A percentile compares a stretch with the other conserved stretches of the same genome.
Conservation (phyloP, 768 basidiomycete genomes). For the Russula sp. region DNA sequence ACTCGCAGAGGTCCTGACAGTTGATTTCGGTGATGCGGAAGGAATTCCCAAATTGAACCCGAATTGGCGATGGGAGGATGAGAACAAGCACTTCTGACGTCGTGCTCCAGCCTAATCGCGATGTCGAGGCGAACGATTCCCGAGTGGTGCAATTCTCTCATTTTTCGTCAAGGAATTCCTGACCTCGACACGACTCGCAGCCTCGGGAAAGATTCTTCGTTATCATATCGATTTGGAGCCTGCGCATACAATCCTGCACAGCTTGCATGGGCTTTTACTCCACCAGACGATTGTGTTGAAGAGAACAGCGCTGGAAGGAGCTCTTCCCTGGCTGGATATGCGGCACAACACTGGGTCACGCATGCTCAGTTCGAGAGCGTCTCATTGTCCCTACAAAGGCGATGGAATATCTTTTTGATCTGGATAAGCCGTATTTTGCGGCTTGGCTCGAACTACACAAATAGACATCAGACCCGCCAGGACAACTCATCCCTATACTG, state of each 20-base stretch:
- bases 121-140: not conserved
- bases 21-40: not conserved
- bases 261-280: not conserved
- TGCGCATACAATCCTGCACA: not conserved
- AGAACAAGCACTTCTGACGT: constrained; percentile 1
- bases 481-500: not conserved
- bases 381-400: not conserved
- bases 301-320: not conserved
- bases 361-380: not conserved
- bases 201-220: not conserved
- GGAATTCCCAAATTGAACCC: not conserved
- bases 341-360: not conserved
- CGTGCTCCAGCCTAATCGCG: not conserved
- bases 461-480: not conserved
- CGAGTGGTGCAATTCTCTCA: not conserved
- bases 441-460: not conserved
- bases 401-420: not conserved
- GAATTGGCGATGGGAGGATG: not conserved
- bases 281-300: not conserved
- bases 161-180: constrained; percentile 6
- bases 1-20: not conserved
- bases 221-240: not conserved
- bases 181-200: not conserved
- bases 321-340: not conserved
- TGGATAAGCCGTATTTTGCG: not conserved